Evolutionary conservation across 305 asterid genomes (phyloP).

Genomic region (Petunia hybrid): DNA sequence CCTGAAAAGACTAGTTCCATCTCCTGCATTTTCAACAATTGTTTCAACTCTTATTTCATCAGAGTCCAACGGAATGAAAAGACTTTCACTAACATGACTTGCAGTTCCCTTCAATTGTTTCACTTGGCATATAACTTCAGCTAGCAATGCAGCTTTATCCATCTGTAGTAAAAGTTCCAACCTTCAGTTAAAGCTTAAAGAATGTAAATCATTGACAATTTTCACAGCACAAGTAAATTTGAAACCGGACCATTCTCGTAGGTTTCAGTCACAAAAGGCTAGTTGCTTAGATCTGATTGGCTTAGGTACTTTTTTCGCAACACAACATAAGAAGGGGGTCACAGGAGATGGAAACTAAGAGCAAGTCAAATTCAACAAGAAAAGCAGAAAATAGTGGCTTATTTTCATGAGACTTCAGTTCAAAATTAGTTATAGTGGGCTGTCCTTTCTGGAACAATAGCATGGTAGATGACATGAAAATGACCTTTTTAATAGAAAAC

Average conservation of each 20-base stretch:
- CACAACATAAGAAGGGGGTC: too few relatives aligned
- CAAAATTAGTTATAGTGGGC: background rate
- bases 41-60: slow-evolving; percentile 68
- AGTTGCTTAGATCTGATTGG: too few relatives aligned
- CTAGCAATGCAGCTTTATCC: slow-evolving; percentile 87
- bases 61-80: slow-evolving; percentile 72
- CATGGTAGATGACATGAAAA: slow-evolving; percentile 18
- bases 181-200: slow-evolving; percentile 8
- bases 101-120: slow-evolving; percentile 63
- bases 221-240: background rate
- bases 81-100: slow-evolving; percentile 55
- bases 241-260: background rate
- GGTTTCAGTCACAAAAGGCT: too few relatives aligned
- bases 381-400: too few relatives aligned
- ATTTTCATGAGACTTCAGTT: background rate
- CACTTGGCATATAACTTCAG: slow-evolving; percentile 72
- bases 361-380: too few relatives aligned
- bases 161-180: slow-evolving; percentile 50
- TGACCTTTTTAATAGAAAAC: slow-evolving; percentile 17
- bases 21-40: slow-evolving; percentile 40
- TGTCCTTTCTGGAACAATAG: background rate
- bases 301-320: too few relatives aligned
- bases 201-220: background rate
- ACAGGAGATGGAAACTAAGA: too few relatives aligned
- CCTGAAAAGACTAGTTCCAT: slow-evolving; percentile 50